Evolutionary conservation across 306 rosid species (phyloP), one percentile per base, ranked within the genome.

Genomic region (Acmispon strigosus): DNA sequence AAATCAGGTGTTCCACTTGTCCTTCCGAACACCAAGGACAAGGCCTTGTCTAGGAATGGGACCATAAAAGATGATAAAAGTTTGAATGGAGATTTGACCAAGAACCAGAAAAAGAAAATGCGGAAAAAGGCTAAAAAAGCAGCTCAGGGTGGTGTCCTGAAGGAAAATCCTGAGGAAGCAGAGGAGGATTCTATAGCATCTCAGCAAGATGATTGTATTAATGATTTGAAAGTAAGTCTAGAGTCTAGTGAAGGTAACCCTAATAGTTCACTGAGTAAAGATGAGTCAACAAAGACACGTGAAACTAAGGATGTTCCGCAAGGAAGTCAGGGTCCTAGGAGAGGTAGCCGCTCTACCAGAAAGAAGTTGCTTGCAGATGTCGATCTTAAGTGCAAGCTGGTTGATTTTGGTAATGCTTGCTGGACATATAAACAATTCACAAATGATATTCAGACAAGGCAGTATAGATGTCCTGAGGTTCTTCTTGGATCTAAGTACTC

Each of bases 381-480:
- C 60, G 91, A 91, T 80, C 85, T 89, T 56, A 87, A 76, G 59
- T 94, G 98, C 92, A 94, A 94, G 78, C 84, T 94, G 81, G 98
- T 94, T 48, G 98, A 94, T 82, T 90, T 94, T 74, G 98, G 98
- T 63, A 94, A 91, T 84, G 98, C 98, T 45, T 90, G 98, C 82
- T 94, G 98, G 98, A 94, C 98, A 4, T 94, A 90, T 79, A 94
- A 94, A 69, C 98, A 94, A 77, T 94, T 94, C 82, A 94, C 98
- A 10, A 90, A 80, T 59, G 98, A 94, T 80, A 90, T 94, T 79
- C 98, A 94, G 83, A 94, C 98, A 34, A 84, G 98, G 85, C 98
- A 94, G 80, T 94, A 94, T 80, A 82, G 98, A 84, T 94, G 97
- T 60, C 98, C 98, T 12, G 98, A 94, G 80, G 98, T 94, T 84